A percentile compares a stretch with the other conserved stretches of the same genome.
phyloP scores from a whole-genome alignment of 1,284 basidiomycete genomes.

The Leccinum insolens region DNA sequence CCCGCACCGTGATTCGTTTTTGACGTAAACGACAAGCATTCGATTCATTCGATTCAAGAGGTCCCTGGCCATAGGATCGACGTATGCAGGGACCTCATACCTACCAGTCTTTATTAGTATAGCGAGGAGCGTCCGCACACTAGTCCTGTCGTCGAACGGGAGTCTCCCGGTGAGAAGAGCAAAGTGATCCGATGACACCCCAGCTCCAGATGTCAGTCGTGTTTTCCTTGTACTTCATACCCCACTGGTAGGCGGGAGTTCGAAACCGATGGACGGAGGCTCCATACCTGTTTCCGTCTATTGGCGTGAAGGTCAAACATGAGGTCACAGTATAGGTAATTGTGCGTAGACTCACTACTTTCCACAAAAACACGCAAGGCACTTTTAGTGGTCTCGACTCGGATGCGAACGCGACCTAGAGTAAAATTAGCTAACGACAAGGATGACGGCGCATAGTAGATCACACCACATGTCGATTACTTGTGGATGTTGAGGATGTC shows the following conservation, averaged over 20 bases:
- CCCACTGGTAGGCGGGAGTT: conserved; percentile 31
- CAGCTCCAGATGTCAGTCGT: conserved; percentile 96
- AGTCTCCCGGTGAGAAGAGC: conserved; percentile 86
- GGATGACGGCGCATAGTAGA: too few species aligned
- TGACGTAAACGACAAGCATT: conserved; percentile 93
- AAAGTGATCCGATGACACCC: conserved; percentile 79
- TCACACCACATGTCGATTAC: too few species aligned
- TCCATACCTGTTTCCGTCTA: too few species aligned
- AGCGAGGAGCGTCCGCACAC: conserved; percentile 78
- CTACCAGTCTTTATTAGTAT: conserved; percentile 88
- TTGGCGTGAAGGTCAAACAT: too few species aligned
- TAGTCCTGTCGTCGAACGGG: conserved; percentile 84
- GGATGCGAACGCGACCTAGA: too few species aligned
- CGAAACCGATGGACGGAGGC: too few species aligned
- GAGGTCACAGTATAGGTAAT: too few species aligned
- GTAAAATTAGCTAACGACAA: too few species aligned
- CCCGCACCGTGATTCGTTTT: conserved; percentile 80
- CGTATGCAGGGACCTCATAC: conserved; percentile 77
- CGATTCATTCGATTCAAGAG: conserved; percentile 54
- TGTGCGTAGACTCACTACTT: too few species aligned
- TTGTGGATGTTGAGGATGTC: too few species aligned
- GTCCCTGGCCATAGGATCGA: conserved; percentile 76
- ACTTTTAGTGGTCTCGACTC: too few species aligned
- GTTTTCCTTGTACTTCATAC: conserved; percentile 91
- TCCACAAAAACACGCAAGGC: too few species aligned